Percentiles rank a stretch among this genome's conserved stretches.
phyloP scores from a whole-genome alignment of 2,329 filamentous ascomycete genomes.

The Rutstroemia sp. region DNA sequence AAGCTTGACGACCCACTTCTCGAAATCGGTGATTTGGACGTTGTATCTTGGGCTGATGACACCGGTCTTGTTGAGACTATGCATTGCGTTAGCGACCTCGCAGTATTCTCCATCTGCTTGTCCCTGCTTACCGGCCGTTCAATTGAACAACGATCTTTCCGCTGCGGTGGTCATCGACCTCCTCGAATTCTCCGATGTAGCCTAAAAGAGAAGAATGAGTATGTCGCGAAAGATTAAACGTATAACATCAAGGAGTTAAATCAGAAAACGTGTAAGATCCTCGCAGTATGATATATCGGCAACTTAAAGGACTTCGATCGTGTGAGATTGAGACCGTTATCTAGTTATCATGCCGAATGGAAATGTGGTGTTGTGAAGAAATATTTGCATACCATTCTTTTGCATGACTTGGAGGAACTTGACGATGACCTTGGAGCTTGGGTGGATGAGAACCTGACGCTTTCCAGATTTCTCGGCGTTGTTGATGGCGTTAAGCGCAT shows the following conservation, averaged over 20 bases:
- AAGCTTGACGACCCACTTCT: conserved; percentile 99
- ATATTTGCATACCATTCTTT: conserved; percentile 75
- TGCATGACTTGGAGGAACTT: conserved; percentile 99
- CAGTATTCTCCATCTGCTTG: neutral
- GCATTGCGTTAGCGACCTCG: neutral
- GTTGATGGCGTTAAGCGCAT: conserved; percentile 99
- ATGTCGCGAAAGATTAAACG: conserved; percentile 96
- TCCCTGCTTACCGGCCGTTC: conserved; percentile 65
- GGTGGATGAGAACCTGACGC: conserved; percentile 97
- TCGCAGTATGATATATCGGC: conserved; percentile 88
- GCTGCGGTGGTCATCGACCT: conserved; percentile 98
- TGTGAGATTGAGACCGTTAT: conserved; percentile 77
- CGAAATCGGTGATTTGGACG: conserved; percentile 92
- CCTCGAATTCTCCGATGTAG: conserved; percentile 99
- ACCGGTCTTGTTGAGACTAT: conserved; percentile 89
- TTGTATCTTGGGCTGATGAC: conserved; percentile 99
- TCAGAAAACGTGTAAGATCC: conserved; percentile 98
- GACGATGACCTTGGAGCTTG: conserved; percentile 98
- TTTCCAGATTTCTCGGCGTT: conserved; percentile 99
- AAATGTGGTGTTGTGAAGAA: conserved; percentile 6
- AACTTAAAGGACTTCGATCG: conserved; percentile 99
- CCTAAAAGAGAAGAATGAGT: conserved; percentile 57
- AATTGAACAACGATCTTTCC: conserved; percentile 99
- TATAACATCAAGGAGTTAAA: conserved; percentile 64
- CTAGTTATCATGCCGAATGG: conserved; percentile 99